Evolutionary conservation across 345 rosid species (phyloP), one percentile per base, ranked within the genome.

Genomic region (Erodium maritimum): DNA sequence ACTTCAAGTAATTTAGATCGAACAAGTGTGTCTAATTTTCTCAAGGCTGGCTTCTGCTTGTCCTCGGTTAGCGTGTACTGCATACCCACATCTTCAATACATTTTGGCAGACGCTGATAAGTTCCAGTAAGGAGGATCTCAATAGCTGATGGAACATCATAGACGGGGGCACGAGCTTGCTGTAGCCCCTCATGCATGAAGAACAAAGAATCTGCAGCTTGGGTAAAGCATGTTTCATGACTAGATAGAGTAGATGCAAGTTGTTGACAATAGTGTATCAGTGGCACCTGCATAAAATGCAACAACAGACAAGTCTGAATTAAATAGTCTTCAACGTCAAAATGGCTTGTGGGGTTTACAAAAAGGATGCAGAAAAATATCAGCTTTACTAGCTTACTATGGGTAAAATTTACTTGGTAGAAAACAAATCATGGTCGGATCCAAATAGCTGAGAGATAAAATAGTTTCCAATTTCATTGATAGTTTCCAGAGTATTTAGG

Each of bases 141-240:
- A 65, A 81, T 72, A 60, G 97, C 96, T 63, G 97, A 90, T 50
- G 99, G 96, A 75, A 94, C 93, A 25, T 94, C 97, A 75, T 94
- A 94, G 37, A 88, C 82, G 53, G 99, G 99, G 64, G 96, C 97
- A 23, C 89, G 93, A 61, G 99, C 97, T 79, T 94, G 97, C 62
- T 87, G 99, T 48, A 94, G 68, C 61, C 96, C 96, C 75, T 94
- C 99, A 53, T 87, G 97, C 99, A 94, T 84, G 72, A 90, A 94
- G 77, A 87, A 94, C 61, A 90, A 79, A 0, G 90, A 85, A 76
- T 94, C 99, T 55, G 96, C 87, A 45, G 95, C 83, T 82, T 90
- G 95, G 66, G 90, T 86, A 65, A 94, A 90, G 71, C 95, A 87
- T 23, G 86, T 73, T 68, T 85, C 97, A 67, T 87, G 97, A 77